phyloP scores from a whole-genome alignment of 2,329 filamentous ascomycete genomes.

The Metarhizium rileyi region DNA sequence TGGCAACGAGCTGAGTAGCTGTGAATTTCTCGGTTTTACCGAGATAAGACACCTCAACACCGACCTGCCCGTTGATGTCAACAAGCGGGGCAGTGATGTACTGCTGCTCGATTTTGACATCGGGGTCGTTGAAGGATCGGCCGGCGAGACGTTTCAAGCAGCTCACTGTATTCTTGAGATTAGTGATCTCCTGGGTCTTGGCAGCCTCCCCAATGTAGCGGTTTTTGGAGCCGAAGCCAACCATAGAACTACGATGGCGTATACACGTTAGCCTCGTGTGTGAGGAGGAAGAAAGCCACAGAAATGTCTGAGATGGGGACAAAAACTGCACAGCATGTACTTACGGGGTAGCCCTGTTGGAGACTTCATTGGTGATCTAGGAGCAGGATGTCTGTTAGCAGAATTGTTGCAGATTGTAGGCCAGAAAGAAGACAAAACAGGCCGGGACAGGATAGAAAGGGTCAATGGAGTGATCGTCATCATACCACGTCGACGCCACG shows the following conservation, averaged over 20 bases:
- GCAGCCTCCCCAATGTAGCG: constrained; percentile 91
- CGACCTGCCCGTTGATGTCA: constrained; percentile 88
- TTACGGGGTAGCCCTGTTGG: constrained; percentile 95
- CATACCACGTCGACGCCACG: constrained; percentile 97
- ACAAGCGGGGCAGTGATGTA: constrained; percentile 78
- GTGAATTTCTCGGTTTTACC: constrained; percentile 94
- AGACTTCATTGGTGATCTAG: constrained; percentile 97
- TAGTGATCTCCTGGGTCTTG: constrained; percentile 98
- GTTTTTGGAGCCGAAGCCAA: constrained; percentile 88
- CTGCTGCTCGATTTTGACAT: constrained; percentile 86
- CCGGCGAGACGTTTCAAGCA: constrained; percentile 89
- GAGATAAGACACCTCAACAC: constrained; percentile 85
- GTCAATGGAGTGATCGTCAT: constrained; percentile 23
- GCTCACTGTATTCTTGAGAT: constrained; percentile 96
- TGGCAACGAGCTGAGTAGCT: constrained; percentile 86
- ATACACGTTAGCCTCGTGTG: neutral
- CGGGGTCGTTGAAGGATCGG: constrained; percentile 77
- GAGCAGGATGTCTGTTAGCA: constrained; percentile 12
- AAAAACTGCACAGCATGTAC: constrained; percentile 27
- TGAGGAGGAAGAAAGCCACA: neutral
- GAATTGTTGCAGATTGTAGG: neutral
- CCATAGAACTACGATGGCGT: constrained; percentile 60
- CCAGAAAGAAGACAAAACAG: neutral
- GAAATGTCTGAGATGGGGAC: constrained; percentile 12
- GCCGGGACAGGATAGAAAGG: neutral